These are phyloP conservation scores for Aciculoconidium aculeatum DNA, from an alignment of 805 yeast genomes.

Conservation along the genomic window DNA sequence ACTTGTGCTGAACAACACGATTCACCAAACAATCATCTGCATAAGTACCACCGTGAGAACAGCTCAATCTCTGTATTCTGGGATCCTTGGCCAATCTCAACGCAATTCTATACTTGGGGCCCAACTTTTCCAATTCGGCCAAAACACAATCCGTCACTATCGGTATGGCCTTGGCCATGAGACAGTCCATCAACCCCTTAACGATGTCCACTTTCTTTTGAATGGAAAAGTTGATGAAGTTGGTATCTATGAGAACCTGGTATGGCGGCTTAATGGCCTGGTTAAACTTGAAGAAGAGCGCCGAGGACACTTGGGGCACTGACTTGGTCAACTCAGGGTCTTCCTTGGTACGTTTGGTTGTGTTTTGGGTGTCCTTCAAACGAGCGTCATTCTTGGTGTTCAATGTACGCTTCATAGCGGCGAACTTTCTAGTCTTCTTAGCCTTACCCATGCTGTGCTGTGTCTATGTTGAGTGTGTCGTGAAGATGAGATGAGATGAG, in stretches of 20 bases:
- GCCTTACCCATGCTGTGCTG: slow-evolving; percentile 81
- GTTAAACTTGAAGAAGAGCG: slow-evolving; percentile 90
- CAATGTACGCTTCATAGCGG: slow-evolving; percentile 80
- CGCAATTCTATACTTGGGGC: slow-evolving; percentile 92
- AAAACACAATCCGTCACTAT: slow-evolving; percentile 94
- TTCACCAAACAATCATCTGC: slow-evolving; percentile 97
- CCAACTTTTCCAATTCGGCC: slow-evolving; percentile 95
- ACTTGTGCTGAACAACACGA: slow-evolving; percentile 92
- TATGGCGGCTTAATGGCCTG: slow-evolving; percentile 97
- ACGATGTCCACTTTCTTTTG: slow-evolving; percentile 92
- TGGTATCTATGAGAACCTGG: slow-evolving; percentile 92
- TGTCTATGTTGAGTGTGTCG: background rate
- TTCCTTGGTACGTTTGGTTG: slow-evolving; percentile 30
- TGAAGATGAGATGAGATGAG: slow-evolving; percentile 6
- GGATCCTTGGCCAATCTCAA: slow-evolving; percentile 91
- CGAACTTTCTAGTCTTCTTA: slow-evolving; percentile 93
- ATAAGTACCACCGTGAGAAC: slow-evolving; percentile 93
- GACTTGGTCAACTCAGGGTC: slow-evolving; percentile 61
- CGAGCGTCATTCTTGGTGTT: slow-evolving; percentile 63
- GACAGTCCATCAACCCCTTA: slow-evolving; percentile 95
- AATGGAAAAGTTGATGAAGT: slow-evolving; percentile 92
- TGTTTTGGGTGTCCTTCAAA: slow-evolving; percentile 27
- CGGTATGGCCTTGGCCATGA: slow-evolving; percentile 93
- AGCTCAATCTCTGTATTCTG: slow-evolving; percentile 76
- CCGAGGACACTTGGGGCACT: slow-evolving; percentile 90